phyloP scores from a whole-genome alignment of 306 rosid genomes.

The Fragaria nilgerrensis region DNA sequence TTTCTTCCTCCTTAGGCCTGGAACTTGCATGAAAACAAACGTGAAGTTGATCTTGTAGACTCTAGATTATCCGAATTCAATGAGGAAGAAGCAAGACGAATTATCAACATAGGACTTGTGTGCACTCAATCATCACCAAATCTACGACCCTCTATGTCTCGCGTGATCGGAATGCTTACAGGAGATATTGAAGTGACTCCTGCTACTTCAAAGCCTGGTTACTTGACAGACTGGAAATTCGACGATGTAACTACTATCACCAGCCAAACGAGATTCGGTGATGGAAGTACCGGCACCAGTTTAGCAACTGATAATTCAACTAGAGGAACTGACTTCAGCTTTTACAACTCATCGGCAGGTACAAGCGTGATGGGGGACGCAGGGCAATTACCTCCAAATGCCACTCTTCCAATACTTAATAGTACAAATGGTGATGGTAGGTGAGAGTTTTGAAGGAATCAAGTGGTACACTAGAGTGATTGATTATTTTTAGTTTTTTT shows the following conservation, averaged over 20 bases:
- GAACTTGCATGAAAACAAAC: conserved; percentile 54
- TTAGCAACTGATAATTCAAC: conserved; percentile 16
- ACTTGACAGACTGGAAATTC: conserved; percentile 58
- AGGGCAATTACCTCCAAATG: conserved; percentile 20
- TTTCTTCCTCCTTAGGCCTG: conserved; percentile 45
- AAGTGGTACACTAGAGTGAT: not conserved
- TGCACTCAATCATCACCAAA: conserved; percentile 70
- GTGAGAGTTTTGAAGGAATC: not conserved
- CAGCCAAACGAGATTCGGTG: not conserved
- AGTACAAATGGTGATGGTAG: not conserved
- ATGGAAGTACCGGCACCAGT: conserved; percentile 15
- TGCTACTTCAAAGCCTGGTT: conserved; percentile 55
- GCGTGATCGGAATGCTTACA: conserved; percentile 58
- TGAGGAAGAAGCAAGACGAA: conserved; percentile 43
- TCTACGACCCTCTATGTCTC: conserved; percentile 65
- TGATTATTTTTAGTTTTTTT: not conserved
- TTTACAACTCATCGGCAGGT: conserved; percentile 28
- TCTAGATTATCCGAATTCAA: conserved; percentile 37
- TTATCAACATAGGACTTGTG: conserved; percentile 50
- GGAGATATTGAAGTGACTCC: conserved; percentile 57
- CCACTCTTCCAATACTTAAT: not conserved
- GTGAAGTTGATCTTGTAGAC: conserved; percentile 47
- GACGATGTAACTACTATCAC: conserved; percentile 34
- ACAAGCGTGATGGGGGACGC: conserved; percentile 30
- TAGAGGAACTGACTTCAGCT: conserved; percentile 29